Base-by-base conservation (phyloP, 2,329 filamentous ascomycete genomes). In the Bisporella sp. region DNA sequence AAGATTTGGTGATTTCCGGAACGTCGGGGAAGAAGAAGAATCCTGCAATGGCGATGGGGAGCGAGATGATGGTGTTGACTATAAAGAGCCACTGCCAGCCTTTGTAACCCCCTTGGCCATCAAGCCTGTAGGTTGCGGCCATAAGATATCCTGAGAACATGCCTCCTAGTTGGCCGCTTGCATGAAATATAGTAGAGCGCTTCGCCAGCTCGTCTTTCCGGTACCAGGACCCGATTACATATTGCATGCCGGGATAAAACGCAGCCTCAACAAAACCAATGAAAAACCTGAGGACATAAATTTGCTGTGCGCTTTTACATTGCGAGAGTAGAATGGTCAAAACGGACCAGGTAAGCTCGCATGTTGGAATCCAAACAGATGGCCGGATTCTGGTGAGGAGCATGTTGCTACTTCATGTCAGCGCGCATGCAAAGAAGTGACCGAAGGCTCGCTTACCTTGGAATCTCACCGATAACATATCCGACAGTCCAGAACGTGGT, bases 181-280 rank as follows among this genome's bases (percentile, higher is more conserved):
- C 46, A n/a, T 76, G 79, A 62, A 82, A 82, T 47, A 83, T 73
- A 12, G 76, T 77, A 13, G 71, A 75, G 7, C 79, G 71, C 62
- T 82, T 82, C 3, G 76, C 78, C 0, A 82, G 72, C 62, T 82
- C 78, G 29, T 69, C 68, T 51, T 73, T 72, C 0, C 72, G 78
- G 59, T 81, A 81, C 78, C 78, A 82, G 0, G 72, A 74, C 1
- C 78, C 77, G 1, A 81, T 68, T 49, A 81, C 73, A 55, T 78
- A 80, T 55, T 79, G 76, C 0, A 75, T 69, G n/a, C 74, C 75
- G 9, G 76, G 73, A 50, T 80, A 82, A 1, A 74, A 78, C 7
- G 71, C 74, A 0, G 73, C 70, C 63, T 82, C 78, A 45, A 73
- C 71, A 13, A 81, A 31, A 68, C 68, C 68, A 37, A 70, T 66